Evolutionary conservation across 495 filamentous ascomycete species (phyloP), one percentile per base, ranked within the genome.

Genomic region (Pseudevernia furfuracea): DNA sequence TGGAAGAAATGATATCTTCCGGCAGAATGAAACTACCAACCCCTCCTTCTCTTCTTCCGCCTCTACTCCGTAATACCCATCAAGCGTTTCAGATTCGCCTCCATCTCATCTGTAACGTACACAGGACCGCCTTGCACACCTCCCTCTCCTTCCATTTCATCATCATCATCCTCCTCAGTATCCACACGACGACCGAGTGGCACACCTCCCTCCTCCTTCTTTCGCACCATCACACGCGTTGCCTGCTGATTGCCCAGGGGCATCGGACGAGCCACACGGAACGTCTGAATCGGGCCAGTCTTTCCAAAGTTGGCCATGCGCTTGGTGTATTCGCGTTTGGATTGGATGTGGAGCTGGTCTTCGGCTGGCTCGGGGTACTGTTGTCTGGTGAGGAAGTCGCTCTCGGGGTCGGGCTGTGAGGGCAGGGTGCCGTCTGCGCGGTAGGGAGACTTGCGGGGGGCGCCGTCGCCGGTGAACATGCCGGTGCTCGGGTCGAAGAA

Each of bases 401-500:
- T 19, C 7, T 32, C 1, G 5, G 3, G 52, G 52, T 32, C 28
- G 28, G 52, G 52, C 52, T 7, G 5, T 0, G 30, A 55, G 14
- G 52, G 52, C 28, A 55, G 30, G 30, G 52, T 55, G 49, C 62
- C 62, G 41, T 64, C 63, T 5, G 63, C 21, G 43, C 63, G 63
- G 52, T 59, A 57, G 19, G 57, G 43, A 2, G 39, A 44, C 9
- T 32, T 36, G 37, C 64, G 64, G 9, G 64, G 59, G 21, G 64
- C 28, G 9, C 64, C 64, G 49, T 66, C 64, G 58, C 64, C 64
- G 56, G 39, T 38, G 46, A 66, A 66, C 41, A 62, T 34, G 32
- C 44, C 19, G 36, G 46, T 66, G n/a, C 17, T 17, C 1, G 59
- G 59, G 44, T 66, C 64, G 34, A 49, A 62, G 59, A 62, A 62